A percentile compares a stretch with the other conserved stretches of the same genome.
These are phyloP conservation scores for Alternaria metachromatica DNA, from an alignment of 2,329 filamentous ascomycete species.

Conservation along the genomic window DNA sequence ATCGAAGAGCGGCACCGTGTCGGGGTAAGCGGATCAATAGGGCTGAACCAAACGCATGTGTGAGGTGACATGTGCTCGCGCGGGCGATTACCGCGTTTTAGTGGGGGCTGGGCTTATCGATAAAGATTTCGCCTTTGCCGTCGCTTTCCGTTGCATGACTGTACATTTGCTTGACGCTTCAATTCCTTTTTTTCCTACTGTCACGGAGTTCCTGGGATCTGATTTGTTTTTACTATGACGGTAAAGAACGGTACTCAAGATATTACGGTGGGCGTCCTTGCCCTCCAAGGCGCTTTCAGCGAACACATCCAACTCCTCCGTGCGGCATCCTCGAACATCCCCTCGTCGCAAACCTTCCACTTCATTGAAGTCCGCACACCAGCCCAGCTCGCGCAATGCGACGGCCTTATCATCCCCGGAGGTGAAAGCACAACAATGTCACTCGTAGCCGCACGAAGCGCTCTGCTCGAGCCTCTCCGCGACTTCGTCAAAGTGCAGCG, in stretches of 20 bases:
- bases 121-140: constrained; percentile 12
- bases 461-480: constrained; percentile 80
- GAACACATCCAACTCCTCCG: constrained; percentile 83
- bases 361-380: constrained; percentile 83
- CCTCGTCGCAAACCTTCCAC: constrained; percentile 27
- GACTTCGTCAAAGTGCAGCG: constrained; percentile 87
- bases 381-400: constrained; percentile 72
- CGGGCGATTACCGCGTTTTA: constrained; percentile 2
- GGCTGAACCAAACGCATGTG: constrained; percentile 1
- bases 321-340: constrained; percentile 66
- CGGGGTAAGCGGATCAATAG: constrained; percentile 6
- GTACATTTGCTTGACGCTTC: not conserved
- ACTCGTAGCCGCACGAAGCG: constrained; percentile 81
- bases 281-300: constrained; percentile 90
- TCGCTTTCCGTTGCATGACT: constrained; percentile 12
- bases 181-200: constrained; percentile 6
- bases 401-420: constrained; percentile 87
- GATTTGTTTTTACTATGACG: constrained; percentile 25
- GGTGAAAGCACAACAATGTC: constrained; percentile 96
- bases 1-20: not conserved
- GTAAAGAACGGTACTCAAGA: constrained; percentile 16
- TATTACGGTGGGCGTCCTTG: constrained; percentile 67
- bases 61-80: not conserved
- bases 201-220: constrained; percentile 6
- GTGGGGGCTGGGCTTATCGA: constrained; percentile 21